phyloP scores from a whole-genome alignment of 2,329 filamentous ascomycete genomes.

The Xylaria multiplex region DNA sequence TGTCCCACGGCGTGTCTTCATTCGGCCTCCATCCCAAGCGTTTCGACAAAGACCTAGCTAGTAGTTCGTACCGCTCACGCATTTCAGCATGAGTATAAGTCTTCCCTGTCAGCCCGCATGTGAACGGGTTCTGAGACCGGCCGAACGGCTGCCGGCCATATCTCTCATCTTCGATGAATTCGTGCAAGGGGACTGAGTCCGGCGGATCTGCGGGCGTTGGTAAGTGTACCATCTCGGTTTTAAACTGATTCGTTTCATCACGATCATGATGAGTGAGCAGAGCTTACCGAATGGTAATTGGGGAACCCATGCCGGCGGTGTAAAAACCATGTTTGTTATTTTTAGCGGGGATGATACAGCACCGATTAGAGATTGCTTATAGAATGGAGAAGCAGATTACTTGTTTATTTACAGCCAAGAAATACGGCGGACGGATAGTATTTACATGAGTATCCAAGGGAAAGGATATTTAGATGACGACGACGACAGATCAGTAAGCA shows the following conservation, averaged over 20 bases:
- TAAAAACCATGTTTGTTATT: conserved; percentile 46
- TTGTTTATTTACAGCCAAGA: no score
- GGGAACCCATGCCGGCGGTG: conserved; percentile 46
- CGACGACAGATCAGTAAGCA: background rate
- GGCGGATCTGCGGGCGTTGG: conserved; percentile 54
- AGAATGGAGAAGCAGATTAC: background rate
- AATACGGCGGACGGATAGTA: background rate
- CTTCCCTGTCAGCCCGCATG: conserved; percentile 75
- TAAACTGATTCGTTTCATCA: background rate
- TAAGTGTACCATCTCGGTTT: background rate
- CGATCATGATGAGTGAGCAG: background rate
- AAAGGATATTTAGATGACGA: conserved; percentile 7
- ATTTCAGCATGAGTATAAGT: conserved; percentile 70
- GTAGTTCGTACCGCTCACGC: conserved; percentile 70
- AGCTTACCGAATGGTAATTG: conserved; percentile 46
- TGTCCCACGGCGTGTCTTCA: conserved; percentile 78
- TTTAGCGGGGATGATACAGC: background rate
- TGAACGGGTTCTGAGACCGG: conserved; percentile 72
- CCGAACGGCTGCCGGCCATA: conserved; percentile 71
- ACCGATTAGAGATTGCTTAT: background rate
- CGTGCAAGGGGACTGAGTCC: conserved; percentile 72
- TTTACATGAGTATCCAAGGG: background rate
- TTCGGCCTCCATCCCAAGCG: conserved; percentile 78
- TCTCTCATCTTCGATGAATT: conserved; percentile 76
- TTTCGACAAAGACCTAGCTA: conserved; percentile 71